Evolutionary conservation across 306 rosid genomes (phyloP).

Genomic region (Vigna radiata): DNA sequence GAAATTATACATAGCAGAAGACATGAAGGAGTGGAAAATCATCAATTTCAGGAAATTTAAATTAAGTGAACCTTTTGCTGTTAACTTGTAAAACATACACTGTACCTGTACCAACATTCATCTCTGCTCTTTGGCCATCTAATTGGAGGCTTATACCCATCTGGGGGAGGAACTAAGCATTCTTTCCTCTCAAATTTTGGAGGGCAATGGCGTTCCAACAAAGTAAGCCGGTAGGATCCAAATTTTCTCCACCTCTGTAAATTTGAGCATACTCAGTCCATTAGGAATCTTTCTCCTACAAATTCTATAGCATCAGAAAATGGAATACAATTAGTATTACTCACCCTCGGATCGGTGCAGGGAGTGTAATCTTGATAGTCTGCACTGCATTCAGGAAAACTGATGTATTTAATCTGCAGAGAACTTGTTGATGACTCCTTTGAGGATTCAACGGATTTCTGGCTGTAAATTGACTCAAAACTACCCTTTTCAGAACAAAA

Average conservation of each 20-base stretch:
- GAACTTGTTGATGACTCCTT: slow-evolving; percentile 57
- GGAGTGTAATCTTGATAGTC: slow-evolving; percentile 96
- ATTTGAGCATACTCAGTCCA: slow-evolving; percentile 44
- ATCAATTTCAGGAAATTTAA: slow-evolving; percentile 25
- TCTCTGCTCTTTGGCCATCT: slow-evolving; percentile 97
- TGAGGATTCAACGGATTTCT: slow-evolving; percentile 53
- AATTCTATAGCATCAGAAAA: slow-evolving; percentile 31
- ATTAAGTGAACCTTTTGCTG: neutral
- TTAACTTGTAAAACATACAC: slow-evolving; percentile 5
- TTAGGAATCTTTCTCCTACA: slow-evolving; percentile 19
- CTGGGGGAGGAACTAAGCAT: slow-evolving; percentile 95
- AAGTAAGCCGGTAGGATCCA: slow-evolving; percentile 70
- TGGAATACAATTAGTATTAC: neutral
- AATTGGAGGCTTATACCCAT: slow-evolving; percentile 87
- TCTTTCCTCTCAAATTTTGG: slow-evolving; percentile 84
- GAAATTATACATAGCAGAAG: slow-evolving; percentile 43
- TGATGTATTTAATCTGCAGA: slow-evolving; percentile 57
- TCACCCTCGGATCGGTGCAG: slow-evolving; percentile 97
- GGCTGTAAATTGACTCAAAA: slow-evolving; percentile 44
- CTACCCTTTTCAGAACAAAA: slow-evolving; percentile 71
- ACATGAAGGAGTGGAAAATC: slow-evolving; percentile 1
- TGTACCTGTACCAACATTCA: slow-evolving; percentile 97
- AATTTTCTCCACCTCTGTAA: slow-evolving; percentile 92
- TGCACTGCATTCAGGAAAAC: slow-evolving; percentile 72
- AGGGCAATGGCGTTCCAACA: slow-evolving; percentile 98